Base-by-base conservation (phyloP, 352 stramenopile species). In the Phytophthora foliorum region DNA sequence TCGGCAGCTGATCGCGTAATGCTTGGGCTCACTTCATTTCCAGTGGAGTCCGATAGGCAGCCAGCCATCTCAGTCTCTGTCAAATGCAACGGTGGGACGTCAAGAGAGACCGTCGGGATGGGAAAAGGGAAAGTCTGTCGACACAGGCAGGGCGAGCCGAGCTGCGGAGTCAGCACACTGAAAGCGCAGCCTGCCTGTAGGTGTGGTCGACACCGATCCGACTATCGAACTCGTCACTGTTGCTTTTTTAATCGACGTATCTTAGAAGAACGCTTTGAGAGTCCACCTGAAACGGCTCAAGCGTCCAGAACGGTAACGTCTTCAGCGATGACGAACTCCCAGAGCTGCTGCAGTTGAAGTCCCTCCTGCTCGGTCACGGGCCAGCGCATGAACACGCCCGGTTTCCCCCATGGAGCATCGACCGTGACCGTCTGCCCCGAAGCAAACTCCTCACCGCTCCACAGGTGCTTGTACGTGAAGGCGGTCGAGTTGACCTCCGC, bases 371-470 rank as follows among this genome's bases (percentile, higher is more conserved):
- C 67, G 14, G 54, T 75, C 55, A 75, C 54, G 16, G 61, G 67
- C 61, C 61, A 75, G 34, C 67, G 61, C 61, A 75, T 56, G 49
- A 75, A 75, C 44, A 71, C 67, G 2, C 41, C 67, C 1, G 61
- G 61, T n/a, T 67, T 39, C 2, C 67, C 67, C 61, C 61, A 71
- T 6, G 67, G 61, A 13, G 67, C 41, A 34, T 70, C 49, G 1
- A 71, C 67, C 25, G 61, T 63, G 48, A 75, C 41, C 1, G 67
- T 75, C 42, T 72, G 61, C 4, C 54, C 55, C 1, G 67, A 19
- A 22, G 49, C 49, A 25, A 53, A 71, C 51, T 71, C 54, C 14
- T 71, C 54, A 5, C 67, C 61, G 29, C 41, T 67, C 67, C 67
- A 71, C 8, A 75, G 51, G 27, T 75, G 54, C 22, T 66, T 75